A percentile compares a stretch with the other conserved stretches of the same genome.
phyloP scores from a whole-genome alignment of 2,329 filamentous ascomycete species.

The Leptosphaerulina australis region DNA sequence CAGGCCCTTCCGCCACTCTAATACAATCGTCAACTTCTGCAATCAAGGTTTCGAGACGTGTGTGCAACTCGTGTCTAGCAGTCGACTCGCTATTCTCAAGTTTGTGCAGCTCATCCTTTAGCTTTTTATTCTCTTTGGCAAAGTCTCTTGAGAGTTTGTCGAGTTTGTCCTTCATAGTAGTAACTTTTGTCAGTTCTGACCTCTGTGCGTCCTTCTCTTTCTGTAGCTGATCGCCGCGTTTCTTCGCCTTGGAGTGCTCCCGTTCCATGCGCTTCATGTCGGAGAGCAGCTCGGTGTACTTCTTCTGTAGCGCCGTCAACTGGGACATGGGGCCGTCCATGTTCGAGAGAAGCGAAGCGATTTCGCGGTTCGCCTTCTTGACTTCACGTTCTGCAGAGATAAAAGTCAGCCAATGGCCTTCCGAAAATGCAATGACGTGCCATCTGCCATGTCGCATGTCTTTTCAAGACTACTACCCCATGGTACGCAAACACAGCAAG shows the following conservation, averaged over 20 bases:
- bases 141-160: slow-evolving; percentile 95
- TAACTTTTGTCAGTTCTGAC: slow-evolving; percentile 87
- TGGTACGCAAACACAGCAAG: slow-evolving; percentile 2
- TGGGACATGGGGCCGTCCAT: slow-evolving; percentile 93
- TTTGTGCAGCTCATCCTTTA: slow-evolving; percentile 91
- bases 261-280: slow-evolving; percentile 96
- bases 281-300: slow-evolving; percentile 86
- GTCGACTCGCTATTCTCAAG: slow-evolving; percentile 84
- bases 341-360: slow-evolving; percentile 80
- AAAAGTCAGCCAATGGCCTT: slow-evolving; percentile 35
- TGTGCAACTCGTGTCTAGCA: slow-evolving; percentile 81
- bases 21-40: slow-evolving; percentile 88
- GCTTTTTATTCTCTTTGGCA: slow-evolving; percentile 96
- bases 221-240: slow-evolving; percentile 89
- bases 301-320: slow-evolving; percentile 86
- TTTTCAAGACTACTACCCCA: no score
- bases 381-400: slow-evolving; percentile 78
- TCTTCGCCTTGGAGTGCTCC: slow-evolving; percentile 94
- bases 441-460: not conserved
- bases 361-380: slow-evolving; percentile 88
- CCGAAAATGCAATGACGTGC: slow-evolving; percentile 4
- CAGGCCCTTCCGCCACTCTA: slow-evolving; percentile 81
- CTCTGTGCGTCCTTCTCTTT: slow-evolving; percentile 94
- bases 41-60: slow-evolving; percentile 79
- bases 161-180: slow-evolving; percentile 90